Evolutionary conservation across 768 basidiomycete species (phyloP), one percentile per base, ranked within the genome.

Genomic region (Phanerochaete carnosa): DNA sequence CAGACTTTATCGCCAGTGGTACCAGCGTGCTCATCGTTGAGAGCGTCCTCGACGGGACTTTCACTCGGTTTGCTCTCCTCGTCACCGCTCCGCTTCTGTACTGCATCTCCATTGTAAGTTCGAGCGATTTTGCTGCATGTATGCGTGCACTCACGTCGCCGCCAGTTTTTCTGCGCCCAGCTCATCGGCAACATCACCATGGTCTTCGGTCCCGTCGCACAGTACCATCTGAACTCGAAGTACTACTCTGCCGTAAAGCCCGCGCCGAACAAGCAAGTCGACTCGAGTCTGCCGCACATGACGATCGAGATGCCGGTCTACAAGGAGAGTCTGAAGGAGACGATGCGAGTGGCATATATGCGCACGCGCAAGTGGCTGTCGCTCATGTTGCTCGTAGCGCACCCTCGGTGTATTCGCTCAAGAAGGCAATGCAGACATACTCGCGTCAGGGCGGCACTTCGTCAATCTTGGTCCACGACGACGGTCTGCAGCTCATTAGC

Each of bases 291-390:
- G 3, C 91, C 90, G 3, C 90, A 92, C 68, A 79, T 92, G n/a
- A 89, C 89, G 1, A 78, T 94, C 54, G 86, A 94, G 73, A 80
- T 95, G 75, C 93, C 93, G 0, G 93, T 95, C 5, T 95, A 95
- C 74, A 95, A 93, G 68, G 91, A 93, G 70, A 89, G 85, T 64
- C 72, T 93, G 55, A 87, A 90, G 57, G 83, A 90, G 68, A 91
- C 89, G 0, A 93, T 93, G 90, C 92, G 71, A 72, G 88, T 77
- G 5, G 12, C 50, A 15, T 22, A 16, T 16, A 22, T 47, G 16
- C 25, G 8, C 50, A 15, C 29, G 28, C 22, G 2, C 6, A 6
- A 16, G 22, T 25, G 15, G 57, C 32, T 32, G 15, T 35, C 35
- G 32, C n/a, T 33, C 39, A n/a, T n/a, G n/a, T n/a, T n/a, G 26